A percentile compares a stretch with the other conserved stretches of the same genome.
phyloP scores from a whole-genome alignment of 1,284 basidiomycete genomes.

The Entoloma clypeatum region DNA sequence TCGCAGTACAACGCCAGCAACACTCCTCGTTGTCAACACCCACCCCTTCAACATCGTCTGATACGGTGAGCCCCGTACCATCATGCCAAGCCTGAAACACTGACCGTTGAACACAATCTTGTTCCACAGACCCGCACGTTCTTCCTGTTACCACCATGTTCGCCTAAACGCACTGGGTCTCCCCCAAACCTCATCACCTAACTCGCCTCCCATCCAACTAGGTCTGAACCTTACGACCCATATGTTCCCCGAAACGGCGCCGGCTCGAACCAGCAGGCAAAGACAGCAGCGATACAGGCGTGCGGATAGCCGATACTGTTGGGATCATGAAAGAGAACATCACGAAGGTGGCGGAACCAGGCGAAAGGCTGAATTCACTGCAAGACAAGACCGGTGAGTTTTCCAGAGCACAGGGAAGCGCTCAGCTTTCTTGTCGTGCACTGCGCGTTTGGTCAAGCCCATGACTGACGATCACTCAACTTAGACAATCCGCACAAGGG shows the following conservation, averaged over 20 bases:
- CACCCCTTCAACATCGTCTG: slow-evolving; percentile 31
- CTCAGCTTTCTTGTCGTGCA: too few relatives aligned
- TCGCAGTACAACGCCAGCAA: slow-evolving; percentile 17
- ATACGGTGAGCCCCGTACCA: slow-evolving; percentile 33
- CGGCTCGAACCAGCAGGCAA: slow-evolving; percentile 62
- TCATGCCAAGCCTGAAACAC: neutral
- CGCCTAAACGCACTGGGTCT: slow-evolving; percentile 20
- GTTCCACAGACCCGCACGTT: slow-evolving; percentile 27
- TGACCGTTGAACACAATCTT: neutral
- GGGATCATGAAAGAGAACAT: slow-evolving; percentile 99
- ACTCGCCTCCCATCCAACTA: slow-evolving; percentile 29
- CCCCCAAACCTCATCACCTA: slow-evolving; percentile 14
- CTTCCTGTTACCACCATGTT: slow-evolving; percentile 40
- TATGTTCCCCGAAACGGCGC: slow-evolving; percentile 84
- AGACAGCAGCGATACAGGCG: slow-evolving; percentile 91
- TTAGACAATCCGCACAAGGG: slow-evolving; percentile 98
- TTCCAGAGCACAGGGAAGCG: neutral
- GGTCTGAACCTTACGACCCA: slow-evolving; percentile 95
- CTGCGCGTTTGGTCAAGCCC: too few relatives aligned
- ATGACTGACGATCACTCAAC: slow-evolving; percentile 11
- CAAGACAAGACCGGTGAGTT: slow-evolving; percentile 96
- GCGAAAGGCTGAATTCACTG: slow-evolving; percentile 89
- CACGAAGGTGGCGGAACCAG: slow-evolving; percentile 91
- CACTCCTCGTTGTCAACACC: slow-evolving; percentile 19
- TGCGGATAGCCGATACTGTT: slow-evolving; percentile 93